Conservation (phyloP, 2,329 filamentous ascomycete species). For the Xylaria hypoxylon region DNA sequence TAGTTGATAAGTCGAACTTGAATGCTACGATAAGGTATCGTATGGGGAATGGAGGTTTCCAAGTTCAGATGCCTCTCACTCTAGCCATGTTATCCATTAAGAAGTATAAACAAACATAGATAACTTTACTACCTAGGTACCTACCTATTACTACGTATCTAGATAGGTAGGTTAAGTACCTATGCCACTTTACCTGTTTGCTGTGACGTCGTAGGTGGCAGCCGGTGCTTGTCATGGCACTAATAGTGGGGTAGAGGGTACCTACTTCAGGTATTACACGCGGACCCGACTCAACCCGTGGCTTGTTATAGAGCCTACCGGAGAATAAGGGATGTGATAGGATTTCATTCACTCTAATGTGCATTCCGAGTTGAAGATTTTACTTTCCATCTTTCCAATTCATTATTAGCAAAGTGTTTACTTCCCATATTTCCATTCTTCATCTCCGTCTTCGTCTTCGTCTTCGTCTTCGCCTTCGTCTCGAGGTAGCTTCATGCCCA, state of each 20-base stretch:
- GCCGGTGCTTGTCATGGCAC: neutral
- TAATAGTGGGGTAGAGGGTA: neutral
- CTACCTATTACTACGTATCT: no score
- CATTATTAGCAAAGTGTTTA: no score
- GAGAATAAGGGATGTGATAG: neutral
- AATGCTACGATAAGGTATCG: neutral
- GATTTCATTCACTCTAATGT: neutral
- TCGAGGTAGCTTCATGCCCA: slow-evolving; percentile 84
- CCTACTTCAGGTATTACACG: neutral
- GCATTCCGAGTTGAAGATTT: no score
- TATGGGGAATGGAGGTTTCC: neutral
- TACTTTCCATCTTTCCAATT: no score
- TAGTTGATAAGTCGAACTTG: neutral
- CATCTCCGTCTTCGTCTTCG: slow-evolving; percentile 39
- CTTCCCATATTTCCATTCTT: neutral
- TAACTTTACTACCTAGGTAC: no score
- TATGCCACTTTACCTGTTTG: slow-evolving; percentile 1
- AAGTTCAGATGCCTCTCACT: neutral
- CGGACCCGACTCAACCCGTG: no score
- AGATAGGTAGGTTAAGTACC: neutral
- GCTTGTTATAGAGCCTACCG: neutral
- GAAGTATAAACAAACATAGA: slow-evolving; percentile 3
- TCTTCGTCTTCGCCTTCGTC: slow-evolving; percentile 73
- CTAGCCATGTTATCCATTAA: neutral
- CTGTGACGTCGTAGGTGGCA: slow-evolving; percentile 26